Conservation (phyloP, 2,329 filamentous ascomycete species). For the Neoscytalidium dimidiatum region DNA sequence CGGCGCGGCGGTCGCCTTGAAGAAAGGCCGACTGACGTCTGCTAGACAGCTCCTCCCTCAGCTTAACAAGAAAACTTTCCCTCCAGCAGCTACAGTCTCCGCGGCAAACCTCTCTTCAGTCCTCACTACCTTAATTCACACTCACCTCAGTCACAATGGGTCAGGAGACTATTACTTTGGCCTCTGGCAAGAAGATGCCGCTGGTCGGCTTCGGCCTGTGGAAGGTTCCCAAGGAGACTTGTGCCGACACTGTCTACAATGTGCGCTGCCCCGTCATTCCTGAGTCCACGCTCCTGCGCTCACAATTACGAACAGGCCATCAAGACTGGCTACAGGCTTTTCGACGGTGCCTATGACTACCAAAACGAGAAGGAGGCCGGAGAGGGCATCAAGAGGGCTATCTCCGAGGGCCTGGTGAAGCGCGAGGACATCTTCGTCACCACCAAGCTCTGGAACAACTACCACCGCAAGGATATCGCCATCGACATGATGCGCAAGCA, state of each 20-base stretch:
- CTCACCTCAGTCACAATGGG: slow-evolving; percentile 20
- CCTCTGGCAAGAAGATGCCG: slow-evolving; percentile 69
- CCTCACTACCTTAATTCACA: neutral
- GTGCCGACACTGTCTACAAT: slow-evolving; percentile 77
- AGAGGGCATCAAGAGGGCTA: slow-evolving; percentile 74
- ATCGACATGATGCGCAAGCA: slow-evolving; percentile 75
- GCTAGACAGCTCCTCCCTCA: neutral
- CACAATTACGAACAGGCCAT: slow-evolving; percentile 30
- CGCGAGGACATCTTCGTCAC: slow-evolving; percentile 89
- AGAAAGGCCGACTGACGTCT: neutral
- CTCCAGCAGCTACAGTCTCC: neutral
- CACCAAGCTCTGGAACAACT: slow-evolving; percentile 91
- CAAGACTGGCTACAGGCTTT: slow-evolving; percentile 39
- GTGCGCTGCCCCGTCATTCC: slow-evolving; percentile 28
- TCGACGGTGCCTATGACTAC: slow-evolving; percentile 61
- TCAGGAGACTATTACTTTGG: slow-evolving; percentile 60
- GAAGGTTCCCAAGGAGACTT: slow-evolving; percentile 76
- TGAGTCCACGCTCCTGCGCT: neutral
- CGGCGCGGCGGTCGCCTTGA: neutral
- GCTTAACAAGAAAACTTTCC: neutral
- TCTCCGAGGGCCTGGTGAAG: slow-evolving; percentile 78
- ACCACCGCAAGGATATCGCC: slow-evolving; percentile 78
- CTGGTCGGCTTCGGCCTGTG: slow-evolving; percentile 78
- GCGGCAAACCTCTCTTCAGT: neutral
- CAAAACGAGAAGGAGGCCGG: slow-evolving; percentile 80